Percentiles rank a stretch among this genome's conserved stretches.
Conservation (phyloP, 352 stramenopile species). For the Phytophthora podocarpi region DNA sequence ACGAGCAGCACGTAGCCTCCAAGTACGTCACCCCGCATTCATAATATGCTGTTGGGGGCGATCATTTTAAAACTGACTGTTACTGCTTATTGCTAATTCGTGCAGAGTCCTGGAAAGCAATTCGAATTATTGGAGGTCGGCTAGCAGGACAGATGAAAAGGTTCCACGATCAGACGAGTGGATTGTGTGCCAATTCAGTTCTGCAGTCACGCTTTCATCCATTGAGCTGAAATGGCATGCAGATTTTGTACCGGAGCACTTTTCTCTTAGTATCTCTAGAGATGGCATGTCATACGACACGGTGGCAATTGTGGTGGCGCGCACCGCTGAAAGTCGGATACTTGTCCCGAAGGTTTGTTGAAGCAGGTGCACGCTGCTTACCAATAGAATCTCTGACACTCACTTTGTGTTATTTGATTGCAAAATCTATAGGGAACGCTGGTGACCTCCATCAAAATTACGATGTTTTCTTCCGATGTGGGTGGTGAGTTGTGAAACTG, state of each 20-base stretch:
- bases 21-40: slow-evolving; percentile 36
- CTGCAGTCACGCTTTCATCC: slow-evolving; percentile 46
- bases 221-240: slow-evolving; percentile 56
- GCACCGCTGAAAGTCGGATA: slow-evolving; percentile 33
- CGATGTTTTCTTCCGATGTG: slow-evolving; percentile 36
- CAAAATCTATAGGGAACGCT: slow-evolving; percentile 28
- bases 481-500: slow-evolving; percentile 27
- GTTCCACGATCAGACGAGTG: slow-evolving; percentile 39
- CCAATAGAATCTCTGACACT: not conserved
- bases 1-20: slow-evolving; percentile 56
- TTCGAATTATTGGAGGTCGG: slow-evolving; percentile 53
- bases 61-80: not conserved
- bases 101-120: slow-evolving; percentile 48
- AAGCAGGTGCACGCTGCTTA: not conserved
- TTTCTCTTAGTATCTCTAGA: slow-evolving; percentile 51
- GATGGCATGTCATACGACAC: slow-evolving; percentile 55
- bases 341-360: slow-evolving; percentile 52
- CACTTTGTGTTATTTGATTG: slow-evolving; percentile 1
- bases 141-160: slow-evolving; percentile 21
- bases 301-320: slow-evolving; percentile 50
- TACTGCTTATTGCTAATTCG: not conserved
- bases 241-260: slow-evolving; percentile 43
- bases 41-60: not conserved
- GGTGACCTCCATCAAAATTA: slow-evolving; percentile 54
- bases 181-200: slow-evolving; percentile 58